A percentile compares a stretch with the other conserved stretches of the same genome.
These are phyloP conservation scores for Cyclotella choctawhatcheeana DNA, from an alignment of 108 stramenopile species.

Conservation along the genomic window DNA sequence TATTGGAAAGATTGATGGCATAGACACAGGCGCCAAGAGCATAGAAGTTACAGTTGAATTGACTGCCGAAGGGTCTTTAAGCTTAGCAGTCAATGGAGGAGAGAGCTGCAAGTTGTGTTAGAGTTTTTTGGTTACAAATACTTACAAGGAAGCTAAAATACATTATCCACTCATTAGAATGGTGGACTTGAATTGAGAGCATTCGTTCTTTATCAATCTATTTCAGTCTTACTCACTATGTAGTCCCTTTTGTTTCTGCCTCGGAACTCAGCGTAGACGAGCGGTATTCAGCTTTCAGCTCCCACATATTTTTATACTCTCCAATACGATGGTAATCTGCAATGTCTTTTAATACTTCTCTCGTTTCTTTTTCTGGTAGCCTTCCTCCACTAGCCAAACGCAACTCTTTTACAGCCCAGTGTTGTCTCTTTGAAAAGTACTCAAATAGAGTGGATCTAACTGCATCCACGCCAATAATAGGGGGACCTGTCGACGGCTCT, in stretches of 20 bases:
- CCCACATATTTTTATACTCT: constrained; percentile 81
- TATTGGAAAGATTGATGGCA: constrained; percentile 48
- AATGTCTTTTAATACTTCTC: constrained; percentile 76
- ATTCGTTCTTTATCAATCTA: neutral
- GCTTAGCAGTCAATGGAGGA: constrained; percentile 49
- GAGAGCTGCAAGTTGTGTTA: constrained; percentile 36
- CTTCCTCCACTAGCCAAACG: constrained; percentile 54
- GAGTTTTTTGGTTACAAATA: neutral
- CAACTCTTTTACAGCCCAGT: constrained; percentile 83
- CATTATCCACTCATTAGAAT: neutral
- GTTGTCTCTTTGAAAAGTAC: constrained; percentile 71
- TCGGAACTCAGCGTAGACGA: constrained; percentile 23
- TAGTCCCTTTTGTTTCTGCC: neutral
- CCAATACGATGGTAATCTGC: constrained; percentile 82
- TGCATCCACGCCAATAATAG: constrained; percentile 54
- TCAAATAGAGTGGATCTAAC: constrained; percentile 76
- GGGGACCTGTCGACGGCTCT: constrained; percentile 27
- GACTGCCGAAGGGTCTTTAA: constrained; percentile 34
- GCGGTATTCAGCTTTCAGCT: constrained; percentile 59
- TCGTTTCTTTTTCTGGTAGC: constrained; percentile 73
- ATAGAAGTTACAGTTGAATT: constrained; percentile 55
- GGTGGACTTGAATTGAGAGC: neutral
- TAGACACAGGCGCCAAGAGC: constrained; percentile 31
- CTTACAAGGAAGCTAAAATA: neutral
- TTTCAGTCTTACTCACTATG: too few relatives aligned